Conservation (phyloP, 1,284 basidiomycete species). For the Ceratobasidium papillatum region DNA sequence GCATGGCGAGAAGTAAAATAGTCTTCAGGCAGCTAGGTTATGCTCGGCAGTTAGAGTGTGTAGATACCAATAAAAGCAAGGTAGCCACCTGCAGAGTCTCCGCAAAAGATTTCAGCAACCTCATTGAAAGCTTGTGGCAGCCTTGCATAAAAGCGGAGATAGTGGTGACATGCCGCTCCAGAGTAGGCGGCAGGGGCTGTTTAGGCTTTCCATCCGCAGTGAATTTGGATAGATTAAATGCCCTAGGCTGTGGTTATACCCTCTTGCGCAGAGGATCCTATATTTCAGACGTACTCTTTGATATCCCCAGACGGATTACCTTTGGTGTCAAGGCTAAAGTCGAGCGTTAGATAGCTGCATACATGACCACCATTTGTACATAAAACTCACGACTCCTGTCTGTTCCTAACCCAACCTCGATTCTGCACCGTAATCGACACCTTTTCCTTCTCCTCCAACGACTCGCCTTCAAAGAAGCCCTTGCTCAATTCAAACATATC, state of each 20-base stretch:
- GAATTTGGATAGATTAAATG: slow-evolving; percentile 45
- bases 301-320: slow-evolving; percentile 43
- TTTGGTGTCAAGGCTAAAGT: slow-evolving; percentile 41
- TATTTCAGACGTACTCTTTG: slow-evolving; percentile 41
- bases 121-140: slow-evolving; percentile 45
- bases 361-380: background rate
- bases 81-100: slow-evolving; percentile 40
- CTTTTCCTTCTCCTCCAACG: slow-evolving; percentile 41
- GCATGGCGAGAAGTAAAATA: slow-evolving; percentile 44
- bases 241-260: slow-evolving; percentile 23
- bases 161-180: slow-evolving; percentile 12
- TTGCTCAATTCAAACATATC: slow-evolving; percentile 42
- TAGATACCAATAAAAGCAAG: background rate
- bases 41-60: background rate
- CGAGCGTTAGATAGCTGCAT: background rate
- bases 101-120: slow-evolving; percentile 43
- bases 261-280: background rate
- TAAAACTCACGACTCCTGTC: slow-evolving; percentile 41
- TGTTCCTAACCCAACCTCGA: slow-evolving; percentile 42
- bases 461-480: slow-evolving; percentile 44
- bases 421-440: slow-evolving; percentile 41
- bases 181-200: slow-evolving; percentile 43
- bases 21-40: slow-evolving; percentile 44
- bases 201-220: slow-evolving; percentile 39
- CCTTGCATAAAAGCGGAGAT: slow-evolving; percentile 43